Conservation (phyloP, 495 filamentous ascomycete genomes). For the Parathielavia appendiculata region DNA sequence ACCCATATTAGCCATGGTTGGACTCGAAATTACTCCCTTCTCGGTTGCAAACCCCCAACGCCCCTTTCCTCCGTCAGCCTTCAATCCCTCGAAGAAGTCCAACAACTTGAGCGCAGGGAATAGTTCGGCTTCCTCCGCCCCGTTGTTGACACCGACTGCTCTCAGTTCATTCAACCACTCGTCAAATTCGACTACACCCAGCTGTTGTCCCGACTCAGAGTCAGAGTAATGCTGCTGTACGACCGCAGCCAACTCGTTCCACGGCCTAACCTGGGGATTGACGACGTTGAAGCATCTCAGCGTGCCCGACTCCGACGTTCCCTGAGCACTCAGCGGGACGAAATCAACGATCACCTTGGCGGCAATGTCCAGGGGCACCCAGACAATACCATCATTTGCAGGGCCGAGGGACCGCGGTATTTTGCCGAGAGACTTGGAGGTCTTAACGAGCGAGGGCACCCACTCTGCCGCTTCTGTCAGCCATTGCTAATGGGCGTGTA, state of each 20-base stretch:
- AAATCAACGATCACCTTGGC: neutral
- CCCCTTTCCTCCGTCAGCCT: neutral
- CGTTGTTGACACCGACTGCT: neutral
- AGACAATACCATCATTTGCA: neutral
- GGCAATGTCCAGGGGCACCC: neutral
- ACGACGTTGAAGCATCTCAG: neutral
- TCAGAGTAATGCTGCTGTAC: neutral
- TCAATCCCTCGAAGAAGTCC: neutral
- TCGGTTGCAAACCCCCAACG: neutral
- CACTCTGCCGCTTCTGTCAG: neutral
- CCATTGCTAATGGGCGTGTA: too few relatives aligned
- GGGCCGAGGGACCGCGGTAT: neutral
- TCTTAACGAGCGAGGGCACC: neutral
- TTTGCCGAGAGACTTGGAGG: neutral
- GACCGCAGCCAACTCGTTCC: neutral
- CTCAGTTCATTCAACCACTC: neutral
- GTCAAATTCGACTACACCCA: neutral
- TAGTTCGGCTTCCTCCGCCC: neutral
- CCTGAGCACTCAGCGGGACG: neutral
- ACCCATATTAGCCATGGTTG: neutral
- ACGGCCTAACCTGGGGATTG: neutral
- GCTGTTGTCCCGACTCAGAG: neutral
- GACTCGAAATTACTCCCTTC: neutral
- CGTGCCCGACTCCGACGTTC: neutral
- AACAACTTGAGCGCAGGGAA: neutral